Percentiles rank a stretch among this genome's conserved stretches.
Evolutionary conservation across 2,329 filamentous ascomycete species (phyloP).

Genomic region (Alternaria triticina): DNA sequence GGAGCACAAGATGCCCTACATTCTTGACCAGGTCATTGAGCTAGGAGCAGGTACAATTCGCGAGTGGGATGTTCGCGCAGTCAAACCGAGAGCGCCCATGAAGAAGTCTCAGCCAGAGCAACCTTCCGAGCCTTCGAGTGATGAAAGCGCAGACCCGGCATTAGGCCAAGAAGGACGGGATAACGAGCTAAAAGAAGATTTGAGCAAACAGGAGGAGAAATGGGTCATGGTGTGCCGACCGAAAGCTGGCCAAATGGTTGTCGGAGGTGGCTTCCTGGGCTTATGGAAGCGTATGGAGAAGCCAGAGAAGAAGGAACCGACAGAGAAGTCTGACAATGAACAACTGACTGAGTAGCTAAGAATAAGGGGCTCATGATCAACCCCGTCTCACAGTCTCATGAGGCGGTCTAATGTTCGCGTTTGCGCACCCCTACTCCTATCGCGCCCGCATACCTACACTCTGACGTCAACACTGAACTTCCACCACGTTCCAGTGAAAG

Average conservation of each 20-base stretch:
- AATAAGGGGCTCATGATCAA: not conserved
- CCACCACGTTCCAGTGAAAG: not conserved
- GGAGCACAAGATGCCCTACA: constrained; percentile 61
- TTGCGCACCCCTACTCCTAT: too few species aligned
- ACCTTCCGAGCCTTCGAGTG: constrained; percentile 5
- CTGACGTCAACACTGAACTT: not conserved
- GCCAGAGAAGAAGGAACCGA: not conserved
- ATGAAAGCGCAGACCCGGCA: constrained; percentile 21
- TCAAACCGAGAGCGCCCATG: constrained; percentile 48
- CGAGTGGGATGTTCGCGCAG: constrained; percentile 68
- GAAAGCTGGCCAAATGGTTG: constrained; percentile 42
- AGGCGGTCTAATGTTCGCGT: too few species aligned
- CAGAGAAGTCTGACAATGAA: not conserved
- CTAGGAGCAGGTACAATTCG: constrained; percentile 62
- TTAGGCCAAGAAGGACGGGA: constrained; percentile 35
- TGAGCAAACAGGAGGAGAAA: constrained; percentile 35
- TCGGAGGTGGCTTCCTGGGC: constrained; percentile 48
- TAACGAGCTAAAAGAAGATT: constrained; percentile 33
- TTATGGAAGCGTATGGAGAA: constrained; percentile 46
- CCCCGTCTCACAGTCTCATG: not conserved
- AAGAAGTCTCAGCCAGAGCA: constrained; percentile 28
- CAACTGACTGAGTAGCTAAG: not conserved
- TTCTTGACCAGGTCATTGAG: constrained; percentile 67
- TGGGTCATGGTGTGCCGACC: constrained; percentile 49
- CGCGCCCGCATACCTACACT: not conserved